Evolutionary conservation across 2,329 filamentous ascomycete species (phyloP), one percentile per base, ranked within the genome.

Genomic region (Fusarium sp.): DNA sequence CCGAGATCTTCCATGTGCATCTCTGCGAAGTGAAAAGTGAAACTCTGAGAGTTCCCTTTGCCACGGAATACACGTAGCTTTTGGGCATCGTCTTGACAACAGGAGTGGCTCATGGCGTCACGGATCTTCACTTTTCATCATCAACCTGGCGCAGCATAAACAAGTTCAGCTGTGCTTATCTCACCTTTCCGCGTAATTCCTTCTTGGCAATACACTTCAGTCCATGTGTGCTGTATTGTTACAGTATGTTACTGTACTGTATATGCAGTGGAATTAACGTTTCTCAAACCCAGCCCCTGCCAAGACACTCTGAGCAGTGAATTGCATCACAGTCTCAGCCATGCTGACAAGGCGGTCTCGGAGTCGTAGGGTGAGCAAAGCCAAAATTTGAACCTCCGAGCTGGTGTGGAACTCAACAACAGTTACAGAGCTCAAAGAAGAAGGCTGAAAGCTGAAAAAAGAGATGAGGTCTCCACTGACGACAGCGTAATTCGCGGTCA

Each of bases 281-380:
- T 50, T 73, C 67, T 49, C 35, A 56, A 39, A 55, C 59, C 60
- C 62, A 75, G 73, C 73, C 70, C 68, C 70, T 76, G 74, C 74
- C 66, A 76, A 76, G 74, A 54, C 53, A 39, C 22, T n/a, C 54
- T 60, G 61, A 66, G 52, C 54, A 39, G 60, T 64, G 70, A 45
- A 62, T 67, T 70, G 56, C 70, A 74, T 72, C 71, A 72, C 50
- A 33, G 68, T 73, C 42, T 62, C 55, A 74, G 70, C 62, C 58
- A 73, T 73, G 45, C 45, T 55, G 62, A 58, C 36, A 39, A 33
- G 47, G 33, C 41, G 36, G 56, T 27, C 7, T 62, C 46, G 46
- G 64, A 67, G 53, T 35, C 41, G 17, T 17, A 54, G 47, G 65
- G 33, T 38, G 52, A 29, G 31, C 13, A 39, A 57, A 47, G 27